Evolutionary conservation across 2,329 filamentous ascomycete species (phyloP).

Genomic region (Claviceps fusiformis): DNA sequence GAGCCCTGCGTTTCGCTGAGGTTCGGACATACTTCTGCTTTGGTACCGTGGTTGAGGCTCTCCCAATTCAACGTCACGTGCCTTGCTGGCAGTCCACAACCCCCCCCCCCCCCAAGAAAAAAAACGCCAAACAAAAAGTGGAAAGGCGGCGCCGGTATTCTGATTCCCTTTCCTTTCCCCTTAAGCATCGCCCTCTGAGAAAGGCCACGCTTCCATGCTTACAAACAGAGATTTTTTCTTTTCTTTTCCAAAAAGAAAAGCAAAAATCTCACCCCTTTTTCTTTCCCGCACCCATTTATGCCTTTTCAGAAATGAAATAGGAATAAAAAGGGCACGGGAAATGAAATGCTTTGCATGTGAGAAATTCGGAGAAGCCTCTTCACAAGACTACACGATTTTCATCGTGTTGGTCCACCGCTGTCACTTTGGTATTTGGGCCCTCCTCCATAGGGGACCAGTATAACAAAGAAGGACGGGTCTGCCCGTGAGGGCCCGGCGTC

Average conservation of each 20-base stretch:
- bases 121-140: background rate
- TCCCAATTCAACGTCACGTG: slow-evolving; percentile 8
- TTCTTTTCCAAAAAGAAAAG: background rate
- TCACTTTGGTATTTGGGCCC: slow-evolving; percentile 3
- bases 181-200: slow-evolving; percentile 12
- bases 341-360: slow-evolving; percentile 8
- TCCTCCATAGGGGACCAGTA: background rate
- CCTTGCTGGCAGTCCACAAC: background rate
- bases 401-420: slow-evolving; percentile 6
- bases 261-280: too few relatives aligned
- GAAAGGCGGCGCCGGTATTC: background rate
- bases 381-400: background rate
- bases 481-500: slow-evolving; percentile 13
- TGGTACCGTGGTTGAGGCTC: too few relatives aligned
- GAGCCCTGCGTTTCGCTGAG: too few relatives aligned
- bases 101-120: background rate
- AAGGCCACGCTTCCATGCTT: slow-evolving; percentile 14
- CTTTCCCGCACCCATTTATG: too few relatives aligned
- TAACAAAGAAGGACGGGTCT: slow-evolving; percentile 10
- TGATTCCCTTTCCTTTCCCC: slow-evolving; percentile 1
- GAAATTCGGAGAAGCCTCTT: slow-evolving; percentile 14
- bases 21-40: too few relatives aligned
- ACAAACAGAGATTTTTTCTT: slow-evolving; percentile 9
- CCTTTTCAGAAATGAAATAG: too few relatives aligned
- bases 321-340: background rate